Evolutionary conservation across 805 yeast species (phyloP).

Genomic region (Nakazawaea molendinolei): DNA sequence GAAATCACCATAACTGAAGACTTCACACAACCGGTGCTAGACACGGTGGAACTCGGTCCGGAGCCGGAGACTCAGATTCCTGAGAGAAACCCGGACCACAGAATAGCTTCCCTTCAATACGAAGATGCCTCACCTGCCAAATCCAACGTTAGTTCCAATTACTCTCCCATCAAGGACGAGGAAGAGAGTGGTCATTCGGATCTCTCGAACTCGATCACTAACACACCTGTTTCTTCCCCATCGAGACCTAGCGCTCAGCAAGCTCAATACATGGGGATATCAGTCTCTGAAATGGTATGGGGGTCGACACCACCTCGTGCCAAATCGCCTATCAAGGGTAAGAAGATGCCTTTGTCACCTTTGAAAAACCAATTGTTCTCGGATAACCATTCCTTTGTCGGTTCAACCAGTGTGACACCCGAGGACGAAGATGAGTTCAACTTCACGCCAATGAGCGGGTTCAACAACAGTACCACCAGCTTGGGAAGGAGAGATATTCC

Average conservation of each 20-base stretch:
- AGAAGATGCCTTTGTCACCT: slow-evolving; percentile 12
- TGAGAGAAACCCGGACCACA: slow-evolving; percentile 7
- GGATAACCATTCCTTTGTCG: not conserved
- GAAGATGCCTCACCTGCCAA: slow-evolving; percentile 6
- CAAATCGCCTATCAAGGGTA: slow-evolving; percentile 5
- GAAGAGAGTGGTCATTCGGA: too few relatives aligned
- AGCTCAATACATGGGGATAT: slow-evolving; percentile 8
- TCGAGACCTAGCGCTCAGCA: slow-evolving; percentile 8
- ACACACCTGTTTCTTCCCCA: slow-evolving; percentile 6
- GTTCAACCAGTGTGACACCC: not conserved
- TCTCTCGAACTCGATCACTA: too few relatives aligned
- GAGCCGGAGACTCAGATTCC: too few relatives aligned
- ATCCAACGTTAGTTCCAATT: slow-evolving; percentile 8
- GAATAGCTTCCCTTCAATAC: slow-evolving; percentile 1
- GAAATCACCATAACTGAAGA: slow-evolving; percentile 2
- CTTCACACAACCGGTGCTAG: too few relatives aligned
- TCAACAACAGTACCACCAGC: slow-evolving; percentile 1
- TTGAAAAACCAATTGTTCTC: slow-evolving; percentile 10
- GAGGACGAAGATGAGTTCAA: slow-evolving; percentile 19
- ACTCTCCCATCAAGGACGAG: slow-evolving; percentile 5
- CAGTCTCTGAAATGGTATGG: slow-evolving; percentile 8
- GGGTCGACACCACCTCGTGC: slow-evolving; percentile 10
- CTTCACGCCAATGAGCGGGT: slow-evolving; percentile 16
- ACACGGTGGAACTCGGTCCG: too few relatives aligned
- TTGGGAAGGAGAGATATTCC: too few relatives aligned